Conservation (phyloP, 1,284 basidiomycete species). For the Naganishia albida region DNA sequence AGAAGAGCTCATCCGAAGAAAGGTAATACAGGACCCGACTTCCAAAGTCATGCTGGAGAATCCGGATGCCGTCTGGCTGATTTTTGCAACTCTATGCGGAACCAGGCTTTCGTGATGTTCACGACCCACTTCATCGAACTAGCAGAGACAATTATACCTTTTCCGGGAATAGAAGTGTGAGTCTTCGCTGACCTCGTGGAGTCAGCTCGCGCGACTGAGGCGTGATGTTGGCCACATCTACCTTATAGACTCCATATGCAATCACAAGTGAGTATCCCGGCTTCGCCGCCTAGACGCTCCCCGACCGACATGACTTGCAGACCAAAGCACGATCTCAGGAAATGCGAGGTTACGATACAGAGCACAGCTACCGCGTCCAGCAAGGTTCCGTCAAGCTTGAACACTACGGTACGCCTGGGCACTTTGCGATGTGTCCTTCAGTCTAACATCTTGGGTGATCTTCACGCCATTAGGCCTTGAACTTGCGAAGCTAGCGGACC, state of each 20-base stretch:
- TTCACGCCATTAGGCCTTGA: slow-evolving; percentile 78
- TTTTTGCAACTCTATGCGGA: not conserved
- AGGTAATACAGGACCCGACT: slow-evolving; percentile 57
- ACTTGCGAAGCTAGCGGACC: slow-evolving; percentile 75
- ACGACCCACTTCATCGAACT: slow-evolving; percentile 67
- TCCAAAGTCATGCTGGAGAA: not conserved
- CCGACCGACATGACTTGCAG: not conserved
- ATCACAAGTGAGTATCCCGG: slow-evolving; percentile 62
- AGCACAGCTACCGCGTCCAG: slow-evolving; percentile 69
- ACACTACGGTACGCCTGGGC: slow-evolving; percentile 49
- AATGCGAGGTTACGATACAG: slow-evolving; percentile 1
- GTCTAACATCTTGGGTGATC: slow-evolving; percentile 59
- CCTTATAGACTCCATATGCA: slow-evolving; percentile 71
- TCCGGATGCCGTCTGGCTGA: not conserved
- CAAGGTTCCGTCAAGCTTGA: slow-evolving; percentile 43
- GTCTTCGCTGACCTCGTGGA: not conserved
- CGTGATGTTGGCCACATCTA: not conserved
- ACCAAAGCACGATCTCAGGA: not conserved
- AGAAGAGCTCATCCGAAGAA: slow-evolving; percentile 73
- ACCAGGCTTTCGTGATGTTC: slow-evolving; percentile 80
- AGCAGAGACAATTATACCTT: slow-evolving; percentile 41
- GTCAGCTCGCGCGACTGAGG: not conserved
- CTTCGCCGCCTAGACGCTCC: not conserved
- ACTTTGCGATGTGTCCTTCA: not conserved
- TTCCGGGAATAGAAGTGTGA: slow-evolving; percentile 42